A percentile compares a stretch with the other conserved stretches of the same genome.
These are phyloP conservation scores for Pseudogymnoascus sp. DNA, from an alignment of 2,329 filamentous ascomycete genomes.

Conservation along the genomic window DNA sequence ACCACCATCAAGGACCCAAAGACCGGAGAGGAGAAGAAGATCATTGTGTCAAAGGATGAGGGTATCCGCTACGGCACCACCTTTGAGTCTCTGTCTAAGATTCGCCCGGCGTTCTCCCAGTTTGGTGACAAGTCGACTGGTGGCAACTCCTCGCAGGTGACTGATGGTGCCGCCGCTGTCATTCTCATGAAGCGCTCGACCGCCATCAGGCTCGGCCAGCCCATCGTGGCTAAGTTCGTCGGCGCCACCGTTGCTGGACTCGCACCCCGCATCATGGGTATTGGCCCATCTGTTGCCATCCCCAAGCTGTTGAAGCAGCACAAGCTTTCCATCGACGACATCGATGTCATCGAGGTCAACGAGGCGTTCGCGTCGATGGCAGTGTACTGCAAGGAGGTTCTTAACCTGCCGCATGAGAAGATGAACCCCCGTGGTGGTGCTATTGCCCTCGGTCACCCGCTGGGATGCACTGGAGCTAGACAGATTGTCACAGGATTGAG, in stretches of 20 bases:
- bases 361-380: constrained; percentile 98
- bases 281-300: constrained; percentile 68
- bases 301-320: constrained; percentile 79
- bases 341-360: constrained; percentile 90
- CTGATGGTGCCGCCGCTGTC: constrained; percentile 85
- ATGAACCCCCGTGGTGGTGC: constrained; percentile 77
- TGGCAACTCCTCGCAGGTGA: constrained; percentile 91
- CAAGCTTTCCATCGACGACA: constrained; percentile 70
- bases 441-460: constrained; percentile 75
- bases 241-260: constrained; percentile 86
- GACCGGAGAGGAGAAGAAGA: constrained; percentile 67
- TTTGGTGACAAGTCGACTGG: constrained; percentile 83
- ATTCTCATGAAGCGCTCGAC: constrained; percentile 92
- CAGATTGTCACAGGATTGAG: constrained; percentile 87
- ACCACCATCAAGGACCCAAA: constrained; percentile 79
- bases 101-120: constrained; percentile 82
- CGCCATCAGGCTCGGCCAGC: constrained; percentile 78
- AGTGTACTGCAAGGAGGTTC: constrained; percentile 76
- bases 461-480: constrained; percentile 70
- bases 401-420: constrained; percentile 67
- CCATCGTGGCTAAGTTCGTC: constrained; percentile 90
- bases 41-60: constrained; percentile 80
- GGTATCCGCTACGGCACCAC: constrained; percentile 89
- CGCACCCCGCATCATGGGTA: constrained; percentile 93
- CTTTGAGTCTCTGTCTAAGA: constrained; percentile 71